Evolutionary conservation across 768 basidiomycete genomes (phyloP), one percentile per base, ranked within the genome.

Genomic region (Glaciozyma antarctica): DNA sequence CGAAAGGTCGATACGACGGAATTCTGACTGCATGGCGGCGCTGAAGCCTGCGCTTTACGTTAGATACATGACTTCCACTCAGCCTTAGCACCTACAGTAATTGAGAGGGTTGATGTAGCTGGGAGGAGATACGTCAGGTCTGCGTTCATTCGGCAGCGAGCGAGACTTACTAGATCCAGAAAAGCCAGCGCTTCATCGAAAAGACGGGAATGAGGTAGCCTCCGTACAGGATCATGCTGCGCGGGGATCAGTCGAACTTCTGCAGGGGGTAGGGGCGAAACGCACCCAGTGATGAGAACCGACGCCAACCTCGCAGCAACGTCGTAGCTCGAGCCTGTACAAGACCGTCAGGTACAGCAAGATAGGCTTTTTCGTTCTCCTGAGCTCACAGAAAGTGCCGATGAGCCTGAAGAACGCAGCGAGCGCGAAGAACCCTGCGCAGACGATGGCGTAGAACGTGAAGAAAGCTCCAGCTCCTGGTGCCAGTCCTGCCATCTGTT

Each of bases 381-480:
- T 15, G 10, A 41, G 13, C 38, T 41, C 12, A 41, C 38, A 41
- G 38, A 41, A 41, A 2, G 61, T 62, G 17, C 61, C 61, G 45
- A 62, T 32, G 16, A 62, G 30, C 2, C 71, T 64, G 69, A 74
- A 73, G 65, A 69, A 69, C 26, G 65, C 52, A 0, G 64, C 63
- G 58, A 72, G 67, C 58, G 68, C 44, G 21, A 72, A 58, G 60
- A 67, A 70, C 9, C 66, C 66, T 28, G 68, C 70, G 28, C 69
- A 43, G 32, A 70, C 45, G 62, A 72, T 64, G 44, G 65, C 44
- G 51, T 65, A 72, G 63, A 65, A 70, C 45, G 85, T 81, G 71
- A 87, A 86, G 76, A 84, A 88, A 71, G 57, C 66, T 9, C 68
- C 65, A 3, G 63, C 68, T 49, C 70, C 73, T 12, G 76, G 63